These are phyloP conservation scores for Aureococcus anophagefferens DNA, from an alignment of 108 stramenopile genomes.

Conservation along the genomic window DNA sequence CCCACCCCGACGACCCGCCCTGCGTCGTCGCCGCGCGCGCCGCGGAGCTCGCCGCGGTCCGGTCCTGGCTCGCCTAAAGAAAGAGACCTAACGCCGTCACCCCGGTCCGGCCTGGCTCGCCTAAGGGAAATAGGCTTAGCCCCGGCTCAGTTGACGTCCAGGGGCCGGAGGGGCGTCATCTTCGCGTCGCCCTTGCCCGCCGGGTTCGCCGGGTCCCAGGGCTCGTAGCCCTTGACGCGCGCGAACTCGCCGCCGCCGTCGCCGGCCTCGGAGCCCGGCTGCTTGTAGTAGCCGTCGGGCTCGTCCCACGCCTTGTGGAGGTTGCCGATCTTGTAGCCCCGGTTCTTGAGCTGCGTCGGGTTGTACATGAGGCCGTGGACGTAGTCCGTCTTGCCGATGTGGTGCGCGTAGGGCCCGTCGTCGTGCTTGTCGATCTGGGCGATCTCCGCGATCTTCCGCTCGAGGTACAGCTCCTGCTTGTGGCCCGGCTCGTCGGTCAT, in stretches of 20 bases:
- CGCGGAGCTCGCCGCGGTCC: no score
- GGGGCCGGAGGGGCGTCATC: no score
- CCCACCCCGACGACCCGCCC: slow-evolving; percentile 47
- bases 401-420: neutral
- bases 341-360: neutral
- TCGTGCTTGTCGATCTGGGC: neutral
- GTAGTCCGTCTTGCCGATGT: neutral
- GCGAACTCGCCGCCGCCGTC: no score
- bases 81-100: no score
- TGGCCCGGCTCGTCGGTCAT: neutral
- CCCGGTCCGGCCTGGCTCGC: no score
- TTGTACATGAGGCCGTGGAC: neutral
- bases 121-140: no score
- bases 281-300: neutral
- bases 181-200: no score
- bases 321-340: neutral
- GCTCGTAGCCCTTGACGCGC: no score
- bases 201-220: no score
- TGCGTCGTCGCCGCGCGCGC: no score
- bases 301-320: neutral
- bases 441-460: neutral
- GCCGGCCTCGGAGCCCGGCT: neutral
- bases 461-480: neutral
- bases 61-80: no score
- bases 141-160: no score